Conservation (phyloP, 495 filamentous ascomycete genomes). For the Aspergillus nidulans region DNA sequence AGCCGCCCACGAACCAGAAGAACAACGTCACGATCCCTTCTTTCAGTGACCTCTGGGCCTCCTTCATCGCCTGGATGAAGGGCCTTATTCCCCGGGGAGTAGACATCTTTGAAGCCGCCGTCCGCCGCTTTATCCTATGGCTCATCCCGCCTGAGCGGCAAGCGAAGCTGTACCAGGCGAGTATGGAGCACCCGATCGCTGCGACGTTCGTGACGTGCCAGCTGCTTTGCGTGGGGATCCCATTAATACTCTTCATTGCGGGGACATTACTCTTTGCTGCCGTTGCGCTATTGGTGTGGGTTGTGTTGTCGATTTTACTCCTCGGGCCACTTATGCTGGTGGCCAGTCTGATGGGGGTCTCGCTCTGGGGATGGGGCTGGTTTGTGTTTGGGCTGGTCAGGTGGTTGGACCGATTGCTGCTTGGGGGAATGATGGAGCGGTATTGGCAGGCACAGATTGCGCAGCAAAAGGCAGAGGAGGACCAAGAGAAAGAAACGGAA, state of each 20-base stretch:
- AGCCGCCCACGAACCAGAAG: background rate
- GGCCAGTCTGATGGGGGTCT: slow-evolving; percentile 33
- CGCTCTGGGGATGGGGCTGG: slow-evolving; percentile 39
- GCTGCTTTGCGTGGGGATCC: slow-evolving; percentile 34
- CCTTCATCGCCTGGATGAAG: background rate
- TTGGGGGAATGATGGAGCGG: slow-evolving; percentile 29
- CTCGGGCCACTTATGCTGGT: slow-evolving; percentile 35
- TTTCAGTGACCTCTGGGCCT: background rate
- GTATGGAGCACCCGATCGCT: slow-evolving; percentile 28
- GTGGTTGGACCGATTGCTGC: slow-evolving; percentile 29
- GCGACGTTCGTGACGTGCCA: slow-evolving; percentile 33
- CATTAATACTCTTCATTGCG: slow-evolving; percentile 31
- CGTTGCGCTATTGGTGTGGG: slow-evolving; percentile 30
- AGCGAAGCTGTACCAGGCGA: slow-evolving; percentile 26
- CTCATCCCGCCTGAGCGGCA: slow-evolving; percentile 28
- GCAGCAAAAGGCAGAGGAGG: background rate
- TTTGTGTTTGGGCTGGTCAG: slow-evolving; percentile 32
- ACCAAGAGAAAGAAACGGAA: background rate
- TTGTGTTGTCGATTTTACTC: slow-evolving; percentile 30
- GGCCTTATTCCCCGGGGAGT: slow-evolving; percentile 18
- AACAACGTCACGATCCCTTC: slow-evolving; percentile 3
- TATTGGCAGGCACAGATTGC: slow-evolving; percentile 22
- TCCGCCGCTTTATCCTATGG: slow-evolving; percentile 22
- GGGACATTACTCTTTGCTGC: slow-evolving; percentile 32
- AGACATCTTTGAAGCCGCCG: slow-evolving; percentile 26